Evolutionary conservation across 2,329 filamentous ascomycete species (phyloP).

Genomic region (Penicillium capsulatum): DNA sequence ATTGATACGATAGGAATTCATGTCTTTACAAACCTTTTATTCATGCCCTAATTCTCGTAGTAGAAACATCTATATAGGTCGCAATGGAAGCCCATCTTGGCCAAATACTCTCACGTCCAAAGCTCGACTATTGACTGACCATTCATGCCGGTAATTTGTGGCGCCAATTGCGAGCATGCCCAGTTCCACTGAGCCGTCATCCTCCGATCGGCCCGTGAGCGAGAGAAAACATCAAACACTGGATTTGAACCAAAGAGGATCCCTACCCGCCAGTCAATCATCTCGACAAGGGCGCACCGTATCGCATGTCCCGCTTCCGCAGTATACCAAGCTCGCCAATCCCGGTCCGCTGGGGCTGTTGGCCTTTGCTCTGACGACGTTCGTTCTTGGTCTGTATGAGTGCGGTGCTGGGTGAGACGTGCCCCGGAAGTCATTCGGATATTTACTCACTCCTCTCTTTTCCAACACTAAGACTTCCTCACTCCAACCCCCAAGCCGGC

Average conservation of each 20-base stretch:
- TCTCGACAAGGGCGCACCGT: slow-evolving; percentile 1
- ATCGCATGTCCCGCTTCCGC: slow-evolving; percentile 14
- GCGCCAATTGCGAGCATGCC: too few relatives aligned
- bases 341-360: slow-evolving; percentile 49
- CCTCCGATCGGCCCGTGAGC: not conserved
- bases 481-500: slow-evolving; percentile 19
- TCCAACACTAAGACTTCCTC: slow-evolving; percentile 28
- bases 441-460: too few relatives aligned
- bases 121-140: too few relatives aligned
- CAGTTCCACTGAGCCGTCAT: too few relatives aligned
- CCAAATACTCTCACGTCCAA: too few relatives aligned
- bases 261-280: not conserved
- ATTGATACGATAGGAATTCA: too few relatives aligned
- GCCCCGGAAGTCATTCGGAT: too few relatives aligned
- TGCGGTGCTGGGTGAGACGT: slow-evolving; percentile 45
- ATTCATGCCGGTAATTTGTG: too few relatives aligned
- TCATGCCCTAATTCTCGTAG: too few relatives aligned
- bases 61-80: too few relatives aligned
- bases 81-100: too few relatives aligned
- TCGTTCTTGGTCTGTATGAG: slow-evolving; percentile 52
- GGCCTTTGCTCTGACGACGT: slow-evolving; percentile 63
- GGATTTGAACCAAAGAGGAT: not conserved
- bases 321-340: slow-evolving; percentile 50
- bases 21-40: too few relatives aligned
- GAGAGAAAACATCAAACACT: not conserved